phyloP scores from a whole-genome alignment of 2,329 filamentous ascomycete genomes.

The Apiospora malaysiana region DNA sequence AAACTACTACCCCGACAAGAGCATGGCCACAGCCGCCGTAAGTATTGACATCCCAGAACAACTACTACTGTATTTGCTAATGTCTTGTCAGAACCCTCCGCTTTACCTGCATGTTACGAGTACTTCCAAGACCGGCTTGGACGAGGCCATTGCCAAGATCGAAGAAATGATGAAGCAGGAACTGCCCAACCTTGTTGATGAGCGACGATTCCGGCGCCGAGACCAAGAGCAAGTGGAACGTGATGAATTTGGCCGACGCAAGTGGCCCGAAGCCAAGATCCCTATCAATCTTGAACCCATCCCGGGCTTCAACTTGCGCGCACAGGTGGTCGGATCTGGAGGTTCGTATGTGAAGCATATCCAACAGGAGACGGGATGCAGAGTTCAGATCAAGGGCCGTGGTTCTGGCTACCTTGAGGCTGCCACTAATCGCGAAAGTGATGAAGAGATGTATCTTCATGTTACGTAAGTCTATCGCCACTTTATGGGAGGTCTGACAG shows the following conservation, averaged over 20 bases:
- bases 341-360: slow-evolving; percentile 98
- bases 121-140: slow-evolving; percentile 88
- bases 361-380: slow-evolving; percentile 91
- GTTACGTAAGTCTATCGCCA: slow-evolving; percentile 72
- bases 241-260: slow-evolving; percentile 90
- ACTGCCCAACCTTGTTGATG: slow-evolving; percentile 91
- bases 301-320: slow-evolving; percentile 92
- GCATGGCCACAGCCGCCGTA: slow-evolving; percentile 92
- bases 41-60: slow-evolving; percentile 43
- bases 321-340: slow-evolving; percentile 93
- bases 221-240: slow-evolving; percentile 83
- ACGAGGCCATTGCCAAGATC: slow-evolving; percentile 85
- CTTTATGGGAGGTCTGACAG: neutral
- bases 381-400: slow-evolving; percentile 97
- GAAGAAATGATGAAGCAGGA: slow-evolving; percentile 97
- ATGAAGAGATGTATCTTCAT: slow-evolving; percentile 96
- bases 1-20: slow-evolving; percentile 96
- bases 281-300: slow-evolving; percentile 89
- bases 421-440: slow-evolving; percentile 85
- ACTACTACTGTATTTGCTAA: slow-evolving; percentile 22
- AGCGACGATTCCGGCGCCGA: slow-evolving; percentile 85
- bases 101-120: slow-evolving; percentile 96
- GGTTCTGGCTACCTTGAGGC: slow-evolving; percentile 94
- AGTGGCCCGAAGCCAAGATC: slow-evolving; percentile 98
- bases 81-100: slow-evolving; percentile 74